Base-by-base conservation (phyloP, 2,329 filamentous ascomycete genomes). In the Colletotrichum magnum region DNA sequence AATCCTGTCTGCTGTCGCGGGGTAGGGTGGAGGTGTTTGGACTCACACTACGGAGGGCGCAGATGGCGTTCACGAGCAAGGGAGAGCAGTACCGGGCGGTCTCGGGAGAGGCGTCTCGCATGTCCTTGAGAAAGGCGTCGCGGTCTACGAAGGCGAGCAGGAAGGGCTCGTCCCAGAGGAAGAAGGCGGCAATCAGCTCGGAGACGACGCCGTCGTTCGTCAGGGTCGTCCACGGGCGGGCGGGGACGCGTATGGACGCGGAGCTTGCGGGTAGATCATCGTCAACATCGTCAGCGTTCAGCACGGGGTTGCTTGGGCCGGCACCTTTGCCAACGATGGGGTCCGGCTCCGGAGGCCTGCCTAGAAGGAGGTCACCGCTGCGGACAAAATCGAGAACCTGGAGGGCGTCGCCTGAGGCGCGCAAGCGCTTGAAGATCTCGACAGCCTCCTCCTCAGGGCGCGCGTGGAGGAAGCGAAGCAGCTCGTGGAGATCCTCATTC, bases 401-500 rank as follows among this genome's bases (percentile, higher is more conserved):
- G 0, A 52, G 13, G 16, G 45, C 24, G 24, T 58, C 45, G n/a
- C 36, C 45, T 6, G 43, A 47, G 4, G 32, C 21, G 10, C 58
- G 58, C 13, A 68, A 32, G 15, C 64, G 51, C 26, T 47, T 39
- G 21, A 53, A 43, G n/a, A 58, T 52, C 16, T 52, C 52, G 13
- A 45, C 21, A 16, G 58, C 58, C 13, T 68, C 32, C 1, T 57
- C 15, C 24, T 64, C 58, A 9, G 58, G 58, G 12, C 45, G 28
- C 5, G 51, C 13, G 13, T 51, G 18, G 3, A 58, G 39, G n/a
- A 41, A 64, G 13, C 47, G 32, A 2, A 54, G 21, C 5, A 54
- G 4, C 7, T 59, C 53, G 32, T 61, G 63, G 4, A 63, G 32
- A 39, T 70, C 41, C 18, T 64, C 52, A 5, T 58, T 58, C 24